Base-by-base conservation (phyloP, 805 yeast genomes). In the Candida fluviatilis region DNA sequence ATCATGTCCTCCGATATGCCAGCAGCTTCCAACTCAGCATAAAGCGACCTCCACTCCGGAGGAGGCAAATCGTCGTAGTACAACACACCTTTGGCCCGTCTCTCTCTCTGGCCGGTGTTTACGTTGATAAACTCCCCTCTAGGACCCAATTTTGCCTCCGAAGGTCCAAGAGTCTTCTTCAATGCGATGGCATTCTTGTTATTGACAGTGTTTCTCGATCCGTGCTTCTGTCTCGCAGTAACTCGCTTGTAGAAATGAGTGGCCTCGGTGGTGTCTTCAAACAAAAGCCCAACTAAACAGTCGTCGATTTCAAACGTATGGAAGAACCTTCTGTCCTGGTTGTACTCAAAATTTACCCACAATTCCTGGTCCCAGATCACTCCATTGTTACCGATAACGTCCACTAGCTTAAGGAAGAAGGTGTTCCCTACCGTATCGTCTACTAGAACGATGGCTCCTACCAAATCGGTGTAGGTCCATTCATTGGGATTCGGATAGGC, bases 331-430 rank as follows among this genome's bases (percentile, higher is more conserved):
- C 99, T 76, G 60, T 93, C 99, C 60, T 93, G 98, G 54, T 85
- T 78, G 62, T 93, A 93, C 50, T 82, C 82, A 59, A 93, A 89
- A 51, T 86, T 83, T 10, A 87, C 81, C 52, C 86, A 91, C 35
- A 93, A 62, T 60, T 93, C 99, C 60, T 93, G 99, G 60, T 93
- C 99, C 99, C 99, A 93, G 0, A 93, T 48, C 0, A 93, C 95
- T 25, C 98, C 98, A 30, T 84, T 69, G 44, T 79, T 75, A 5
- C 95, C 95, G 27, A 69, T 54, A 23, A 91, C 79, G 54, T 93
- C 99, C 5, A 93, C 95, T 37, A 93, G 57, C 58, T 93, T 93
- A 33, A 93, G 70, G 58, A 89, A 93, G 54, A 86, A 89, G 0
- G 96, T 88, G 59, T 91, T 91, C 2, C 98, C 98, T 2, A 93